These are phyloP conservation scores for Spathaspora arborariae DNA, from an alignment of 805 yeast genomes.

Conservation along the genomic window DNA sequence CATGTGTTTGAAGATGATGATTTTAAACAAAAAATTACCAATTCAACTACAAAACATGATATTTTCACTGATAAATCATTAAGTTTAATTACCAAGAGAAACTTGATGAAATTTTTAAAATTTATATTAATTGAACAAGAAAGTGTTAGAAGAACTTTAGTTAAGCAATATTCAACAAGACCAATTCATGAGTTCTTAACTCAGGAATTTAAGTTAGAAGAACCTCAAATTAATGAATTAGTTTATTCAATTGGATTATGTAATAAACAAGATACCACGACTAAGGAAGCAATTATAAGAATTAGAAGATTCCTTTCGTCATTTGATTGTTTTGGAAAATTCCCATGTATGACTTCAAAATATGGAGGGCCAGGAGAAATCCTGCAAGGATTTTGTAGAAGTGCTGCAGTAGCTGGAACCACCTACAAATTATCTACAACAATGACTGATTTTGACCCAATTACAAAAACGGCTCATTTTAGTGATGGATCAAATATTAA, in stretches of 20 bases:
- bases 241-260: conserved; percentile 84
- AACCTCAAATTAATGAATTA: conserved; percentile 76
- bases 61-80: conserved; percentile 86
- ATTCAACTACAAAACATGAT: conserved; percentile 74
- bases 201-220: conserved; percentile 64
- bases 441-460: conserved; percentile 62
- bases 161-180: conserved; percentile 52
- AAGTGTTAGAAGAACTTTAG: conserved; percentile 35
- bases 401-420: conserved; percentile 98
- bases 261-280: conserved; percentile 52
- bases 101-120: conserved; percentile 87
- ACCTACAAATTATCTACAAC: conserved; percentile 80
- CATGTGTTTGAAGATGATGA: conserved; percentile 93
- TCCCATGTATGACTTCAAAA: conserved; percentile 88
- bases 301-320: conserved; percentile 81
- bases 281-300: conserved; percentile 73
- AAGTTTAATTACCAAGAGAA: conserved; percentile 70
- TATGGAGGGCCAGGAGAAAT: conserved; percentile 96
- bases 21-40: conserved; percentile 74
- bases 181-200: conserved; percentile 59
- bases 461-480: conserved; percentile 62
- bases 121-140: conserved; percentile 57
- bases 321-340: conserved; percentile 88
- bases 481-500: conserved; percentile 71
- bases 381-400: conserved; percentile 94